Percentiles rank a stretch among this genome's conserved stretches.
Conservation (phyloP, 106 monocot genomes). For the Allium sativum region DNA sequence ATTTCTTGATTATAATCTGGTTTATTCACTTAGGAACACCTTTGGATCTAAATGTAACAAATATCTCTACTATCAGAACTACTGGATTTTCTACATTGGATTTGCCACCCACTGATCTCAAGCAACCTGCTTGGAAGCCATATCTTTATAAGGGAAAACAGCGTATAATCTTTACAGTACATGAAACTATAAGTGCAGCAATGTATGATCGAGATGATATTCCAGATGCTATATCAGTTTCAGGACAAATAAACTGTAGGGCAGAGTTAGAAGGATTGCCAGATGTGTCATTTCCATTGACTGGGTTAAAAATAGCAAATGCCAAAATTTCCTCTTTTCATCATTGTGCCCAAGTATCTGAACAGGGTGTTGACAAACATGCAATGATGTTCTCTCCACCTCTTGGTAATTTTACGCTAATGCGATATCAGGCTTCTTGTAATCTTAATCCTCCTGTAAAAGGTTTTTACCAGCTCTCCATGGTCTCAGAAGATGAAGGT, state of each 20-base stretch:
- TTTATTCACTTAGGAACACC: conserved; percentile 58
- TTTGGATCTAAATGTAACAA: conserved; percentile 63
- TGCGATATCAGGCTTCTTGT: conserved; percentile 58
- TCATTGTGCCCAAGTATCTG: conserved; percentile 85
- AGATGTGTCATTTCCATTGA: conserved; percentile 69
- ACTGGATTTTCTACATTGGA: conserved; percentile 79
- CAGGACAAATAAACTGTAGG: conserved; percentile 91
- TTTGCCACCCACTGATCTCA: conserved; percentile 47
- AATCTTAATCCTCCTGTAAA: conserved; percentile 70
- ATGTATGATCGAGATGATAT: conserved; percentile 95
- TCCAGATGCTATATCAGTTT: conserved; percentile 64
- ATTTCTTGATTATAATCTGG: conserved; percentile 9
- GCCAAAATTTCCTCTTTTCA: conserved; percentile 73
- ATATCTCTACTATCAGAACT: conserved; percentile 54
- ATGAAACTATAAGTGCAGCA: conserved; percentile 67
- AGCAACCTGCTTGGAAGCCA: conserved; percentile 97
- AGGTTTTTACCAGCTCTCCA: conserved; percentile 95
- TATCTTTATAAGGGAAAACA: conserved; percentile 90
- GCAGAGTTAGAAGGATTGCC: conserved; percentile 93
- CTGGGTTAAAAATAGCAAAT: conserved; percentile 40
- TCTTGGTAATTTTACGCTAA: conserved; percentile 76
- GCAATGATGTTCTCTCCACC: conserved; percentile 79
- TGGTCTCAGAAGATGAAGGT: conserved; percentile 97
- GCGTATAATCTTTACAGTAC: conserved; percentile 61
- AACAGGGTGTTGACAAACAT: conserved; percentile 71